These are phyloP conservation scores for Aphanomyces cochlioides DNA, from an alignment of 352 stramenopile species.

Conservation along the genomic window DNA sequence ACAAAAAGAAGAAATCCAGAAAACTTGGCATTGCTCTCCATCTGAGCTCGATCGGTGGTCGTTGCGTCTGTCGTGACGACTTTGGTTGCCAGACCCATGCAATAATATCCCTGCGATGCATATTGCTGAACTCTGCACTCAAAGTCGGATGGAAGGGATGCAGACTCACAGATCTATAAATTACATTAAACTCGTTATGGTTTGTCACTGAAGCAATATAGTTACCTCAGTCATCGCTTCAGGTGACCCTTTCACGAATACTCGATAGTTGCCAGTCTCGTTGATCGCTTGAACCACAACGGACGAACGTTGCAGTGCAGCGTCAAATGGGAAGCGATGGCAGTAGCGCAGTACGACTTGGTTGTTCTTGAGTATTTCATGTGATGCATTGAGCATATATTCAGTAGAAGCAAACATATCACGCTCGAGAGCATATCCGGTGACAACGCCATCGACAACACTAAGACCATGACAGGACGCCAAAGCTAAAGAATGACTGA, in stretches of 20 bases:
- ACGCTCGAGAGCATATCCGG: conserved; percentile 65
- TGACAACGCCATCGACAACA: conserved; percentile 46
- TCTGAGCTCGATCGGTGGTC: conserved; percentile 55
- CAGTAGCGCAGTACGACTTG: conserved; percentile 32
- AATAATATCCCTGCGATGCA: conserved; percentile 83
- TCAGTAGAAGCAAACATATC: conserved; percentile 69
- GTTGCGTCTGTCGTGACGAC: conserved; percentile 40
- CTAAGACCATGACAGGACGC: conserved; percentile 66
- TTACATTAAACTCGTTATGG: not conserved
- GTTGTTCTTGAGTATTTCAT: not conserved
- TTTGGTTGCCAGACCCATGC: conserved; percentile 61
- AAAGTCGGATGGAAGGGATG: conserved; percentile 70
- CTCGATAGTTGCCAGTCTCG: conserved; percentile 52
- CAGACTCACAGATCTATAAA: conserved; percentile 50
- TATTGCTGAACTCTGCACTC: conserved; percentile 50
- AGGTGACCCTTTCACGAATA: conserved; percentile 68
- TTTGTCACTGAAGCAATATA: not conserved
- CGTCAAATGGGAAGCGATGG: conserved; percentile 70
- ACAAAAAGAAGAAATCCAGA: conserved; percentile 27
- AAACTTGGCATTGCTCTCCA: conserved; percentile 77
- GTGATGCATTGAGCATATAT: conserved; percentile 54
- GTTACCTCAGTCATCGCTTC: conserved; percentile 43
- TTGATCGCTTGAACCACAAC: conserved; percentile 55
- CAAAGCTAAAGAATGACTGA: conserved; percentile 47
- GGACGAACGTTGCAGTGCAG: conserved; percentile 58